Base-by-base conservation (phyloP, 208 protist species). In the Blechomonas ayalai region DNA sequence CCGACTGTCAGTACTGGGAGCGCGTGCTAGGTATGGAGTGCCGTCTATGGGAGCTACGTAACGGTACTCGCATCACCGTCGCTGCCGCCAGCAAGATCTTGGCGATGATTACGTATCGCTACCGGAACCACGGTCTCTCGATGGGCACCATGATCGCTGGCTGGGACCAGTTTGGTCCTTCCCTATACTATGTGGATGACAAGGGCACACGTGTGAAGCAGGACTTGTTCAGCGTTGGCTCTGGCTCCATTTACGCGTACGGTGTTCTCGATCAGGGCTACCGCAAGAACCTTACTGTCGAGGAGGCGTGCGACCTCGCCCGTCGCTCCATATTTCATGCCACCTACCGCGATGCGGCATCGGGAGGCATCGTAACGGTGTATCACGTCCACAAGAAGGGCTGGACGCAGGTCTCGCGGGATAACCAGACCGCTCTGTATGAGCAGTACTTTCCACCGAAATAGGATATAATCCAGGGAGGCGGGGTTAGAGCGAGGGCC, bases 1-100 rank as follows among this genome's bases (percentile, higher is more conserved):
- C 98, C 2, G 99, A 99, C 72, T 99, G 99, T 81, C 77, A 95
- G 48, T 99, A 96, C 81, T 99, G 99, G 99, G 92, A 99, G 65
- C 79, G 98, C 27, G 85, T 98, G 25, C 83, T 99, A 4, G 92
- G 92, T 13, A 81, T 89, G 66, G 81, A 96, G 56, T 98, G 95
- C 68, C 80, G 95, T 36, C 74, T 95, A 19, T 95, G 82, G 78
- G 82, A 93, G 70, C 62, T 95, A 35, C 80, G 96, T 62, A 99
- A 99, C 61, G 95, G 95, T 56, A 74, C 84, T 45, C 72, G 95
- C 34, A 99, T 99, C 58, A 97, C 97, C 18, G 97, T 99, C 13
- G 85, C 96, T 4, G 97, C 97, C 24, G 99, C 98, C 4, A 99
- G 96, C 18, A 99, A 99, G 82, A 87, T 99, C n/a, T 71, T 99